Evolutionary conservation across 345 rosid species (phyloP), one percentile per base, ranked within the genome.

Genomic region (Kernera saxatilis): DNA sequence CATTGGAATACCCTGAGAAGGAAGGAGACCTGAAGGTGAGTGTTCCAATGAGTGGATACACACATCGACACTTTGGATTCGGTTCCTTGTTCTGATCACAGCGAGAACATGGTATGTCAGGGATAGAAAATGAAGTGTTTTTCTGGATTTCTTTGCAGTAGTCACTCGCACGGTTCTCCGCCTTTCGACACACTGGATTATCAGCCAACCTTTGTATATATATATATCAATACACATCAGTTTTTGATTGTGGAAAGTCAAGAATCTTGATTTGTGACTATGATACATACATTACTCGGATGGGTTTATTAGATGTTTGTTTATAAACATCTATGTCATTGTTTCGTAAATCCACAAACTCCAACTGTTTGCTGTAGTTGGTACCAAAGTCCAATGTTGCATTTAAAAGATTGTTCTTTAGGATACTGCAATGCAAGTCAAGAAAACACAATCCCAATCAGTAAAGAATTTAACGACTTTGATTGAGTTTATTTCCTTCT

Each of bases 131-230:
- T 1, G 82, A 18, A 40, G 68, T 10, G 60, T 33, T 67, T 26
- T 55, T 39, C 15, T 3, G 52, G 9, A 67, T 15, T 43, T 52
- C 10, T 7, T 14, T 59, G 79, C 98, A 93, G 71, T 82, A 87
- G 18, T n/a, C 10, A 44, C 8, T 10, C 45, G 6, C 14, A 3
- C 43, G 1, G 17, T 26, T 27, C 62, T 73, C 84, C 0, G 73
- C 45, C 67, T 86, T 83, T 10, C 3, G 9, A 63, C 97, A 93
- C 57, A 85, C 66, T 10, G 84, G 96, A 68, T 91, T 90, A 11
- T 15, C 75, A 8, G 49, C 67, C 70, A 93, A 89, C 75, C 98
- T 91, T n/a, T n/a, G 90, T 81, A 73, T 90, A 90, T 82, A 65
- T 15, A 69, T 12, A 37, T 66, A 27, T 32, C 17, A n/a, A 43